Percentiles rank a stretch among this genome's conserved stretches.
Evolutionary conservation across 2,329 filamentous ascomycete genomes (phyloP).

Genomic region (Hyphodiscus sp.): DNA sequence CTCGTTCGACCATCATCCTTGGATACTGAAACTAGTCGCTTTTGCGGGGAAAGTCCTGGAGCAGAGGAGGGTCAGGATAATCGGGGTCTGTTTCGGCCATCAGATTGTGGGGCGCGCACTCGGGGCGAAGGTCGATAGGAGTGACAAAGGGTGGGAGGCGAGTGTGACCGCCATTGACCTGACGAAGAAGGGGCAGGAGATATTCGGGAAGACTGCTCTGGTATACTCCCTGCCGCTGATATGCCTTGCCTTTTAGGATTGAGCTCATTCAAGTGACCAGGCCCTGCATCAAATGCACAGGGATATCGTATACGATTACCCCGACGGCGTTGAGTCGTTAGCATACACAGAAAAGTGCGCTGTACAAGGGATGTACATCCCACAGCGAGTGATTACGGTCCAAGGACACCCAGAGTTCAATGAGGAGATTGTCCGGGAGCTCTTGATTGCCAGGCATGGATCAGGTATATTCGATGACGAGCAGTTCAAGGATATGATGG

Average conservation of each 20-base stretch:
- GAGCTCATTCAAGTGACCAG: slow-evolving; percentile 32
- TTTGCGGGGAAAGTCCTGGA: slow-evolving; percentile 55
- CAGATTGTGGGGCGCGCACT: slow-evolving; percentile 75
- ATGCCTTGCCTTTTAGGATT: not conserved
- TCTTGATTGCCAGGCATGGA: slow-evolving; percentile 58
- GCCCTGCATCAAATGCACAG: slow-evolving; percentile 81
- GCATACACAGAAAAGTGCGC: slow-evolving; percentile 60
- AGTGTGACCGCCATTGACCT: slow-evolving; percentile 64
- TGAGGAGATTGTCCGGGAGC: slow-evolving; percentile 60
- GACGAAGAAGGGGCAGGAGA: slow-evolving; percentile 60
- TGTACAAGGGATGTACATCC: slow-evolving; percentile 74
- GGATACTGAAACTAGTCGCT: slow-evolving; percentile 69
- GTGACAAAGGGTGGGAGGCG: slow-evolving; percentile 72
- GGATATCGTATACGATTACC: slow-evolving; percentile 64
- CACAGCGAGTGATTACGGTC: slow-evolving; percentile 62
- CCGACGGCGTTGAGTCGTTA: slow-evolving; percentile 53
- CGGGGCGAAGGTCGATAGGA: slow-evolving; percentile 59
- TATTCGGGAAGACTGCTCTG: slow-evolving; percentile 62
- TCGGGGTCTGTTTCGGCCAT: slow-evolving; percentile 83
- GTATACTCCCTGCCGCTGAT: slow-evolving; percentile 26
- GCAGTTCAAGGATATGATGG: slow-evolving; percentile 61
- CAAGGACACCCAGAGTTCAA: slow-evolving; percentile 87
- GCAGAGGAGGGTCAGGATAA: slow-evolving; percentile 57
- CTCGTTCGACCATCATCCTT: slow-evolving; percentile 65
- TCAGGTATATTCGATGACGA: slow-evolving; percentile 65